Evolutionary conservation across 768 basidiomycete species (phyloP).

Genomic region (Suillus ampliporus): DNA sequence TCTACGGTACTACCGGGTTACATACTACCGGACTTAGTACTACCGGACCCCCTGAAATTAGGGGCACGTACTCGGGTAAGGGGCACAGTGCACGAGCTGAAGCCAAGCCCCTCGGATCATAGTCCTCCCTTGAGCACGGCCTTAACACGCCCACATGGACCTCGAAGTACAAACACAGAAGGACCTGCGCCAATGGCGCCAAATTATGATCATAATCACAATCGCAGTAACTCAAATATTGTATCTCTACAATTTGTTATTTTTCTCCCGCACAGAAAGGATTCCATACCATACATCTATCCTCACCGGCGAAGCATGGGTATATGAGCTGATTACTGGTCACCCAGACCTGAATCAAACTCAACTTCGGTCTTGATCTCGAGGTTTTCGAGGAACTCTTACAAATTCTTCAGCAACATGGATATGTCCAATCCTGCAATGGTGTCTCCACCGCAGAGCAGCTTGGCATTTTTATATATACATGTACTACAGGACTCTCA

Average conservation of each 20-base stretch:
- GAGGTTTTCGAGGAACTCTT: constrained; percentile 28
- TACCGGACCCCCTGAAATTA: too few relatives aligned
- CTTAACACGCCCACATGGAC: too few relatives aligned
- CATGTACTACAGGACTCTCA: constrained; percentile 17
- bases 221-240: too few relatives aligned
- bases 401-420: background rate
- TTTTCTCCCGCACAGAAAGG: background rate
- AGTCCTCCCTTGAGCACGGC: too few relatives aligned
- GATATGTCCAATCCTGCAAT: constrained; percentile 9
- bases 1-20: too few relatives aligned
- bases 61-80: too few relatives aligned
- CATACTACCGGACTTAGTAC: too few relatives aligned
- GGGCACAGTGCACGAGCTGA: too few relatives aligned
- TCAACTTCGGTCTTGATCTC: constrained; percentile 24
- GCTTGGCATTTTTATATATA: constrained; percentile 22
- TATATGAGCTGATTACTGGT: constrained; percentile 27
- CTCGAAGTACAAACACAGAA: too few relatives aligned
- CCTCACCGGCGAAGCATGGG: constrained; percentile 28
- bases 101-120: too few relatives aligned
- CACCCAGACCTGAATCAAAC: constrained; percentile 26
- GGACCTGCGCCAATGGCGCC: too few relatives aligned
- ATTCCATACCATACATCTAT: constrained; percentile 29
- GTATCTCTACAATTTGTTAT: background rate
- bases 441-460: constrained; percentile 16
- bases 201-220: too few relatives aligned